phyloP scores from a whole-genome alignment of 2,329 filamentous ascomycete genomes.

The Amauroascus verrucosus region DNA sequence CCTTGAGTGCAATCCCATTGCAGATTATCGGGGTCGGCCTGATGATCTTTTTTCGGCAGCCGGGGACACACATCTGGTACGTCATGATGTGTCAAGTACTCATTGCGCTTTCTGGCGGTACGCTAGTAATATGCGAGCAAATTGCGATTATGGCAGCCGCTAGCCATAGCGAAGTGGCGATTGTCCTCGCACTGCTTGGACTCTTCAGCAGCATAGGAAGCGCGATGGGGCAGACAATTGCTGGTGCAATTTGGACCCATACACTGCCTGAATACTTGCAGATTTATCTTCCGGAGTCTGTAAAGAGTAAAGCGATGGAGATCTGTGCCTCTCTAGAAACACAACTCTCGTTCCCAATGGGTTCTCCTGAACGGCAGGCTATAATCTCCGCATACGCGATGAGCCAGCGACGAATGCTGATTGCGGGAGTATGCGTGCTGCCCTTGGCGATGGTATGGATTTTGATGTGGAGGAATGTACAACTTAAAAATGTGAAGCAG shows the following conservation, averaged over 20 bases:
- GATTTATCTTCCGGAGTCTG: conserved; percentile 18
- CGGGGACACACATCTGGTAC: conserved; percentile 37
- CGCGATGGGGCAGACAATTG: conserved; percentile 23
- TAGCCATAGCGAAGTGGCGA: conserved; percentile 42
- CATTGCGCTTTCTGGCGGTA: conserved; percentile 42
- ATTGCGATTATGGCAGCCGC: conserved; percentile 47
- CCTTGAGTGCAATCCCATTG: conserved; percentile 38
- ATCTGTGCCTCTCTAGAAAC: conserved; percentile 18
- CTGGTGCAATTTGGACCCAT: conserved; percentile 26
- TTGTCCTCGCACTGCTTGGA: conserved; percentile 23
- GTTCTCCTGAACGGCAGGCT: conserved; percentile 33
- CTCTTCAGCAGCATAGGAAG: conserved; percentile 24
- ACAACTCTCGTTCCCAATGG: conserved; percentile 28
- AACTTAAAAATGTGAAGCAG: conserved; percentile 37
- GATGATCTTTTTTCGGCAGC: conserved; percentile 45
- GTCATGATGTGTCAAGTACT: conserved; percentile 46
- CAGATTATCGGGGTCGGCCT: conserved; percentile 42
- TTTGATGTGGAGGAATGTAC: conserved; percentile 40
- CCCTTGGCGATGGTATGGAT: conserved; percentile 27
- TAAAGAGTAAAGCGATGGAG: conserved; percentile 13
- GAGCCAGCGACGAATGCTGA: conserved; percentile 36
- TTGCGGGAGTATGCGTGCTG: conserved; percentile 22
- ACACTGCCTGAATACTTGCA: conserved; percentile 17
- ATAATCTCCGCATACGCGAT: conserved; percentile 40
- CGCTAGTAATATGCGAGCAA: conserved; percentile 44